Evolutionary conservation across 139 green algal genomes (phyloP).

Genomic region (Marvania coccoides): DNA sequence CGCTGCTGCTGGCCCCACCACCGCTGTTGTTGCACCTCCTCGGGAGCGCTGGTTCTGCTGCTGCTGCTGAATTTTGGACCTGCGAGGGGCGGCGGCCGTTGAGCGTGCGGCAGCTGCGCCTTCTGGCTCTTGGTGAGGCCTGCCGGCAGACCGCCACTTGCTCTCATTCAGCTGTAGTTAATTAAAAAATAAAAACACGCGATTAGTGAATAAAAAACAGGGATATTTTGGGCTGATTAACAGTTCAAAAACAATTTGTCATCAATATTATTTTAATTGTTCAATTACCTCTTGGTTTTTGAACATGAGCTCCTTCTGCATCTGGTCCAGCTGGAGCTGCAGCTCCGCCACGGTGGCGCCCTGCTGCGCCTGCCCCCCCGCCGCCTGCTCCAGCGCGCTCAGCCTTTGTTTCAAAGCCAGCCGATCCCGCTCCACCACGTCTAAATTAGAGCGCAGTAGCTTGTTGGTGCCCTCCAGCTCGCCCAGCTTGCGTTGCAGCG

Average conservation of each 20-base stretch:
- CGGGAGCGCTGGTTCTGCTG: not conserved
- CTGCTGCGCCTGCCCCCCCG: not conserved
- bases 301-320: constrained; percentile 17
- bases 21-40: too few species aligned
- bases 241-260: too few species aligned
- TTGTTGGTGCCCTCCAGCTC: not conserved
- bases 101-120: too few species aligned
- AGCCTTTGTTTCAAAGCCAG: not conserved
- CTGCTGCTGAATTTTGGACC: not conserved
- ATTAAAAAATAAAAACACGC: too few species aligned
- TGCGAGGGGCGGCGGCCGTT: too few species aligned
- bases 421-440: constrained; percentile 8
- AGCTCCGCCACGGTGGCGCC: not conserved
- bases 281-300: constrained; percentile 22
- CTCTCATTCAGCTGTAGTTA: too few species aligned
- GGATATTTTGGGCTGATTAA: too few species aligned
- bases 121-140: too few species aligned
- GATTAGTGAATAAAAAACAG: too few species aligned
- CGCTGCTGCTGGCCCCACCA: not conserved
- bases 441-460: constrained; percentile 7
- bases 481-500: not conserved
- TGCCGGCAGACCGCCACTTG: not conserved
- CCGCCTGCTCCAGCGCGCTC: not conserved
- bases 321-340: constrained; percentile 16
- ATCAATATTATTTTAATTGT: too few species aligned